Evolutionary conservation across 192 early-diverging fungal species (phyloP), one percentile per base, ranked within the genome.

Genomic region (Backusella luteola): DNA sequence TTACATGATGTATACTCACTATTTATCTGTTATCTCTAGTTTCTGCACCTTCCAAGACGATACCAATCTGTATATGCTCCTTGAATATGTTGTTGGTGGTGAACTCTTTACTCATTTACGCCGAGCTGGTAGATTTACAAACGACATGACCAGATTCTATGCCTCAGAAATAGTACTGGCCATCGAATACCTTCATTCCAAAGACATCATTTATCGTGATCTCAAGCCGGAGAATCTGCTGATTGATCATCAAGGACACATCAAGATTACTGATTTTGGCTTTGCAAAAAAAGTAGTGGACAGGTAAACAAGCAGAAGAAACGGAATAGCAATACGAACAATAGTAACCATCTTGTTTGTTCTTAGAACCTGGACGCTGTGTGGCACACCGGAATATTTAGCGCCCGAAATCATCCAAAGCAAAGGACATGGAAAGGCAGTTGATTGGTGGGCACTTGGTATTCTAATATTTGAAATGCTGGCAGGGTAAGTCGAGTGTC

Each of bases 381-480:
- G 97, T 84, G 97, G 97, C 23, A 99, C 97, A 6, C 96, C 96
- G 66, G 97, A 98, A 80, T 99, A 99, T 82, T 85, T 99, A 56
- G 97, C 97, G 49, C 97, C 97, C 17, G 94, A 93, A 84, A 99
- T 99, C 73, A 99, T 99, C 85, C 95, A 97, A 84, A 91, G 91
- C 75, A 96, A 95, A 87, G 97, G 97, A 21, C 96, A 99, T 79
- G 95, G 96, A 19, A 98, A 97, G 79, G 91, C 97, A 6, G 97
- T 99, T 9, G 97, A 99, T 83, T 99, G 97, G 97, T 99, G 97
- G 97, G 96, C 96, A 29, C 86, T 99, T 46, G 97, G 97, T 53
- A 97, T 99, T 71, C 85, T 99, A 42, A 95, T 97, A 52, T 99
- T 96, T 82, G 97, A 99, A 82, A 99, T 99, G 97, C 87, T 99